A percentile compares a stretch with the other conserved stretches of the same genome.
These are phyloP conservation scores for Debaryomyces sp. DNA, from an alignment of 1,139 yeast genomes.

Conservation along the genomic window DNA sequence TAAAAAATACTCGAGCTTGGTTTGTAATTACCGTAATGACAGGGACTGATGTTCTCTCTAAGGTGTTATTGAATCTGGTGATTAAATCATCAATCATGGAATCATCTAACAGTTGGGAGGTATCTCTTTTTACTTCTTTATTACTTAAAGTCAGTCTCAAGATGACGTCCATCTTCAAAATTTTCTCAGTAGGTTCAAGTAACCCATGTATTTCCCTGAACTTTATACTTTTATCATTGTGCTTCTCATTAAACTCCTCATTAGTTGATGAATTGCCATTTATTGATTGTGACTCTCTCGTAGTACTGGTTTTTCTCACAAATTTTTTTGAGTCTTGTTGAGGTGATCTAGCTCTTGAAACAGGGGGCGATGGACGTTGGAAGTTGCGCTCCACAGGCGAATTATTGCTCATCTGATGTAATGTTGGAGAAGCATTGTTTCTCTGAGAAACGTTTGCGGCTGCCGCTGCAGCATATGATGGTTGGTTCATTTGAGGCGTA, in stretches of 20 bases:
- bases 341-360: constrained; percentile 1
- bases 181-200: constrained; percentile 40
- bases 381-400: neutral
- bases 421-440: neutral
- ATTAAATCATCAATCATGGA: constrained; percentile 45
- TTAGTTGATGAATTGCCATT: neutral
- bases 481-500: neutral
- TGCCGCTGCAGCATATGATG: constrained; percentile 1
- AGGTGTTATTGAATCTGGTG: constrained; percentile 33
- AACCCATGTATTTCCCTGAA: constrained; percentile 40
- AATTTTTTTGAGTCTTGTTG: neutral
- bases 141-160: constrained; percentile 40
- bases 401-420: neutral
- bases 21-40: constrained; percentile 54
- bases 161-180: constrained; percentile 44
- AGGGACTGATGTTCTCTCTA: constrained; percentile 38
- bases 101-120: constrained; percentile 35
- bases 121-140: constrained; percentile 23
- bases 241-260: neutral
- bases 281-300: neutral
- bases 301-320: neutral
- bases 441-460: neutral
- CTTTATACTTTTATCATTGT: constrained; percentile 18
- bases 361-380: neutral
- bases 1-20: constrained; percentile 46